Conservation (phyloP, 2,329 filamentous ascomycete genomes). For the Botrytis squamosa region DNA sequence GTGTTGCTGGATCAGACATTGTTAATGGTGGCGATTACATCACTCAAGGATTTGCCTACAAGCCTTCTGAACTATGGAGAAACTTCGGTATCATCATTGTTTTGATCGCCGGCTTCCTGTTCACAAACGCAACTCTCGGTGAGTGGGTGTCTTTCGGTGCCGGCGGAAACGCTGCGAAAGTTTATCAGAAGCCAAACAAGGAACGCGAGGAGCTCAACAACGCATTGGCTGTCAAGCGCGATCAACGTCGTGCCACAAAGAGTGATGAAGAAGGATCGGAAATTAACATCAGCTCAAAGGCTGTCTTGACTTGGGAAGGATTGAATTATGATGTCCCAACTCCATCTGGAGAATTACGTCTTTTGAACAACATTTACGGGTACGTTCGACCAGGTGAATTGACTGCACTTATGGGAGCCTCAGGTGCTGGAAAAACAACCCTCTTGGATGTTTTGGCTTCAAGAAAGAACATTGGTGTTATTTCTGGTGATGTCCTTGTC, state of each 20-base stretch:
- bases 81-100: slow-evolving; percentile 67
- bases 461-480: slow-evolving; percentile 63
- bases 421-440: slow-evolving; percentile 65
- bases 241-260: slow-evolving; percentile 51
- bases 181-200: slow-evolving; percentile 69
- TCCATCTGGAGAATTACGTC: slow-evolving; percentile 44
- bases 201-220: slow-evolving; percentile 67
- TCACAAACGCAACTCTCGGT: slow-evolving; percentile 73
- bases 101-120: slow-evolving; percentile 73
- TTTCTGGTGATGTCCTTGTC: slow-evolving; percentile 61
- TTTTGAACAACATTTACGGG: slow-evolving; percentile 60
- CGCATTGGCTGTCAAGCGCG: slow-evolving; percentile 58
- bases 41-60: slow-evolving; percentile 60
- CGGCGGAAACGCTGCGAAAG: slow-evolving; percentile 76
- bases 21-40: slow-evolving; percentile 72
- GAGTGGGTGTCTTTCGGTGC: slow-evolving; percentile 76
- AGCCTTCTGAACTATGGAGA: slow-evolving; percentile 53
- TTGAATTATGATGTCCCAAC: slow-evolving; percentile 73
- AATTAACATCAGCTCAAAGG: slow-evolving; percentile 58
- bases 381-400: slow-evolving; percentile 61
- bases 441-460: slow-evolving; percentile 62
- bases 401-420: slow-evolving; percentile 62
- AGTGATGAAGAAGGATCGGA: slow-evolving; percentile 45
- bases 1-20: slow-evolving; percentile 53
- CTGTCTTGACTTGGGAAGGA: slow-evolving; percentile 81